These are phyloP conservation scores for Plectosphaerella cucumerina DNA, from an alignment of 2,329 filamentous ascomycete species.

Conservation along the genomic window DNA sequence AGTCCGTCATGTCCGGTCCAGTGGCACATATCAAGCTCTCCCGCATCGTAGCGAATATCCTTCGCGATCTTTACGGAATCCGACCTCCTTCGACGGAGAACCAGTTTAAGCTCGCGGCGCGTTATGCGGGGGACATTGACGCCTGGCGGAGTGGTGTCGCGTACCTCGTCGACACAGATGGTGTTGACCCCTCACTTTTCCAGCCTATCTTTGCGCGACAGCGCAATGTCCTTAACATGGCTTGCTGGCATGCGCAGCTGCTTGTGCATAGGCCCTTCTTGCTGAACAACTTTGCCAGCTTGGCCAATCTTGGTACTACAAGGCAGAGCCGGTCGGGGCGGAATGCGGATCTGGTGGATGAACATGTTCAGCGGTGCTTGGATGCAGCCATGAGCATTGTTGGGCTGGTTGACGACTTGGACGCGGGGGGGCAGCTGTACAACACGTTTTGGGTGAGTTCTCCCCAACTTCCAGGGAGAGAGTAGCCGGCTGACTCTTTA, in stretches of 20 bases:
- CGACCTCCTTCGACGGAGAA: slow-evolving; percentile 20
- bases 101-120: slow-evolving; percentile 19
- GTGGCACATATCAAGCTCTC: slow-evolving; percentile 30
- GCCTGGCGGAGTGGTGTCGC: slow-evolving; percentile 28
- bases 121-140: slow-evolving; percentile 21
- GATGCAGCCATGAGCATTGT: slow-evolving; percentile 32
- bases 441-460: slow-evolving; percentile 33
- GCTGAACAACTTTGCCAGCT: slow-evolving; percentile 23
- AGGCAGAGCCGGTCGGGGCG: not conserved
- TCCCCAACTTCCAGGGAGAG: not conserved
- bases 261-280: slow-evolving; percentile 32
- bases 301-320: slow-evolving; percentile 5
- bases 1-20: slow-evolving; percentile 25
- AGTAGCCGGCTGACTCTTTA: slow-evolving; percentile 4
- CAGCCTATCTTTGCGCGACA: slow-evolving; percentile 34
- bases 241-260: slow-evolving; percentile 36
- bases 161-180: slow-evolving; percentile 32
- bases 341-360: slow-evolving; percentile 10
- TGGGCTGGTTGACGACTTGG: slow-evolving; percentile 31
- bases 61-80: slow-evolving; percentile 29
- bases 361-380: slow-evolving; percentile 23
- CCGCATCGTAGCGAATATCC: slow-evolving; percentile 26
- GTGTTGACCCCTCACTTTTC: slow-evolving; percentile 23
- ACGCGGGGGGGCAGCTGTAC: slow-evolving; percentile 27
- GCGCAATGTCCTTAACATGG: slow-evolving; percentile 33